Evolutionary conservation across 2,329 filamentous ascomycete species (phyloP), one percentile per base, ranked within the genome.

Genomic region (Neofusicoccum sp.): DNA sequence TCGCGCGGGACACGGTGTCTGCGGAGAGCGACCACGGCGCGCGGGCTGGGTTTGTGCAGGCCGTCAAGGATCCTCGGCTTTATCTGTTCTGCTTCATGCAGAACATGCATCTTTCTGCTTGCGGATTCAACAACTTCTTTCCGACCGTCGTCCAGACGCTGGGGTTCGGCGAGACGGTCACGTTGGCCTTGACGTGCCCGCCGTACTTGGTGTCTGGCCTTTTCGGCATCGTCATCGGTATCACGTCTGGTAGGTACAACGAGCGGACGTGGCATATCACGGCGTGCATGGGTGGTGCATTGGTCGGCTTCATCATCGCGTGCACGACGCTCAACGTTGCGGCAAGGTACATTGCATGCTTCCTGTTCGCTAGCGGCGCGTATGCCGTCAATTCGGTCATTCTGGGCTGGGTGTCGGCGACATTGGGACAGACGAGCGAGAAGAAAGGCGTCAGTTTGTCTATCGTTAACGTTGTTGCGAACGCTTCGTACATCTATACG

Each of bases 1-100:
- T 76, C 73, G 79, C 81, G 56, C 76, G 78, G 52, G 84, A 86
- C 65, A 84, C 82, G 8, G 78, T 85, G 9, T 79, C 81, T 22
- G 80, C 80, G 34, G 74, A 80, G 7, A 28, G 14, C 33, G 49
- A 54, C 22, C 5, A 34, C 16, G 41, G 44, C 4, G n/a, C 41
- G 16, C 41, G 41, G 1, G 33, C 39, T 1, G 56, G 56, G 8
- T 37, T 60, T n/a, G 3, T 37, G 33, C 33, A 47, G 4, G 56
- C 56, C 1, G 3, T 60, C 0, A 16, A 22, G 11, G 56, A 60
- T 31, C 44, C 41, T 14, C 41, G 44, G 5, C 39, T 60, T n/a
- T 48, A 47, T 9, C 31, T 60, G 9, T 48, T 60, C 43, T 37
- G 33, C 43, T 37, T 49, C 65, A 54, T 54, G 49, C 49, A 54